Base-by-base conservation (phyloP, 2,329 filamentous ascomycete genomes). In the Monosporascus sp. region DNA sequence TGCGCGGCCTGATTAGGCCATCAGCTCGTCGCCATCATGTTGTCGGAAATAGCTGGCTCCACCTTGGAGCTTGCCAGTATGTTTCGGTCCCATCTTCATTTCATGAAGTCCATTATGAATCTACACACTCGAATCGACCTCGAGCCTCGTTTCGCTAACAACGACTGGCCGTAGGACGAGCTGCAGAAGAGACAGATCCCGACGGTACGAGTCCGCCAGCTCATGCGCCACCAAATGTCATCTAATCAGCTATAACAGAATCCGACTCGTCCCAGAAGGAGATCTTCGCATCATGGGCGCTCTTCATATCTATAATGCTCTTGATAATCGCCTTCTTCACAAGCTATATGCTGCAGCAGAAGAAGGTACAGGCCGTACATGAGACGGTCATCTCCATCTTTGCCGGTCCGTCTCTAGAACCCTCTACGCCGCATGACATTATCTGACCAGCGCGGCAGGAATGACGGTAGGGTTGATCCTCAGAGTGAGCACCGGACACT, bases 361-460 rank as follows among this genome's bases (percentile, higher is more conserved):
- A 90, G 74, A 97, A 95, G 75, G 92, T 99, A 52, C 94, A 97
- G 66, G 94, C 94, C 27, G 88, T 99, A 51, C 94, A 99, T 72
- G 94, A 99, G 76, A 99, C 94, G 2, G 94, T 97, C 63, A 85
- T 99, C 57, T 97, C 93, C 56, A 99, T 99, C 69, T 97, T 99
- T 75, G 92, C 91, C 53, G 91, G 91, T 92, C 54, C 41, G 60
- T 58, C 53, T 43, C 25, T n/a, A 37, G 41, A 8, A 37, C 31
- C 39, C 20, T 48, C 18, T 11, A 37, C 41, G 38, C 52, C 56
- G 44, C 59, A 35, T 24, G 47, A 31, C 20, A 20, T 9, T 20
- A 45, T 44, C 52, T 56, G 31, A 60, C 37, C n/a, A 8, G 41
- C 18, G 25, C 47, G 25, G 50, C 48, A 95, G 93, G 93, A 65